Conservation (phyloP, 2,329 filamentous ascomycete species). For the Sclerotinia borealis region DNA sequence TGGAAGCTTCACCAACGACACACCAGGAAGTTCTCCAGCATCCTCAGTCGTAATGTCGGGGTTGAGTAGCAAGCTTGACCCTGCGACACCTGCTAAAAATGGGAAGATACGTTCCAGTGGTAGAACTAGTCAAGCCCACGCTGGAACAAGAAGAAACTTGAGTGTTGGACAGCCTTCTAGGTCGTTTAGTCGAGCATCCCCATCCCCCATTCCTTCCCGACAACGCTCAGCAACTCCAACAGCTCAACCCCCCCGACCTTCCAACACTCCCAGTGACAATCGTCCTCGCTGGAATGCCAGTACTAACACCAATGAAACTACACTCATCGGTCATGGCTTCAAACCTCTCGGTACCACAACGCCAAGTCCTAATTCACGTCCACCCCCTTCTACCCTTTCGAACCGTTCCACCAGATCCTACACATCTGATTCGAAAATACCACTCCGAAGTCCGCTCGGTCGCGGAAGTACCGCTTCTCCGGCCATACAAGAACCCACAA, state of each 20-base stretch:
- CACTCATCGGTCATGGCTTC: conserved; percentile 64
- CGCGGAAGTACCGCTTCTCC: conserved; percentile 29
- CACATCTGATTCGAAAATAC: conserved; percentile 29
- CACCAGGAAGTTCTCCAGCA: conserved; percentile 56
- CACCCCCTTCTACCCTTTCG: conserved; percentile 22
- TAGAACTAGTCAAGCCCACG: conserved; percentile 36
- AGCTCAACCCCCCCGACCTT: conserved; percentile 39
- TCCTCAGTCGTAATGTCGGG: conserved; percentile 56
- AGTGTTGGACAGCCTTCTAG: conserved; percentile 35
- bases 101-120: conserved; percentile 29
- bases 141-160: conserved; percentile 40
- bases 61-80: conserved; percentile 37
- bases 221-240: conserved; percentile 47
- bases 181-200: conserved; percentile 36
- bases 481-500: conserved; percentile 18
- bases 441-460: conserved; percentile 28
- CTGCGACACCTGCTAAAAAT: conserved; percentile 29
- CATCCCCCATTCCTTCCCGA: conserved; percentile 32
- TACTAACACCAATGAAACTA: conserved; percentile 55
- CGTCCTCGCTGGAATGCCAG: conserved; percentile 70
- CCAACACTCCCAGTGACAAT: conserved; percentile 41
- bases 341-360: conserved; percentile 53
- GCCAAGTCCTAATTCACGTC: conserved; percentile 28
- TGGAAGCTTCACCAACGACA: conserved; percentile 37
- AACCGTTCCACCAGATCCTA: conserved; percentile 18